These are phyloP conservation scores for Carex sylvatica DNA, from an alignment of 202 grass and related monocot genomes.

Conservation along the genomic window DNA sequence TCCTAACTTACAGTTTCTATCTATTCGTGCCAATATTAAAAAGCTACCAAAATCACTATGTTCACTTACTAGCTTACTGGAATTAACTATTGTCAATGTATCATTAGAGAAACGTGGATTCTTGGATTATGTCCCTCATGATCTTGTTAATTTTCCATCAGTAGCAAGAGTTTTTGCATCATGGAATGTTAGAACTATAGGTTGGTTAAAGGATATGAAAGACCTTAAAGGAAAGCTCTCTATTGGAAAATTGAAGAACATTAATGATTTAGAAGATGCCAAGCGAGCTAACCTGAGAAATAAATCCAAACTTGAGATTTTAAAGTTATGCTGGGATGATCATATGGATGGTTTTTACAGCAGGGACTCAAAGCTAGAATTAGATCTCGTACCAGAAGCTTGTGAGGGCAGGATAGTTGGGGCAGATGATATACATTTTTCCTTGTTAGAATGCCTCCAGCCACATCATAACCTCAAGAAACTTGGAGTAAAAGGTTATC, in stretches of 20 bases:
- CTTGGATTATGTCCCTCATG: neutral
- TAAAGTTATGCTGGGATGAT: neutral
- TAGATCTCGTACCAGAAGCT: neutral
- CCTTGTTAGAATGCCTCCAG: conserved; percentile 1
- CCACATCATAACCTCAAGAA: neutral
- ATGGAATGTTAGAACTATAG: neutral
- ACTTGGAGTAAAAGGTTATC: neutral
- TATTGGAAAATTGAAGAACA: neutral
- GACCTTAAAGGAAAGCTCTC: neutral
- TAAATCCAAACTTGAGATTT: neutral
- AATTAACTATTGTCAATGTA: too few relatives aligned
- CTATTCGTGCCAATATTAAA: too few relatives aligned
- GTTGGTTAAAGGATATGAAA: conserved; percentile 18
- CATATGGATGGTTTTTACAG: too few relatives aligned
- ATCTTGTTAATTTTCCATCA: neutral
- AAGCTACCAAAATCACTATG: too few relatives aligned
- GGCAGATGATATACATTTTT: neutral
- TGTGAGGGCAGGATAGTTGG: too few relatives aligned
- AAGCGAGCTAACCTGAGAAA: neutral
- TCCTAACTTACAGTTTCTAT: too few relatives aligned
- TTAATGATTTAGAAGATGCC: conserved; percentile 14
- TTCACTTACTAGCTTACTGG: neutral
- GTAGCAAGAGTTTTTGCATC: neutral
- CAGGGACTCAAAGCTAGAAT: too few relatives aligned
- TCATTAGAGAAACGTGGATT: rapidly evolving